Evolutionary conservation across 2,329 filamentous ascomycete species (phyloP).

Genomic region (Boeremia exigua): DNA sequence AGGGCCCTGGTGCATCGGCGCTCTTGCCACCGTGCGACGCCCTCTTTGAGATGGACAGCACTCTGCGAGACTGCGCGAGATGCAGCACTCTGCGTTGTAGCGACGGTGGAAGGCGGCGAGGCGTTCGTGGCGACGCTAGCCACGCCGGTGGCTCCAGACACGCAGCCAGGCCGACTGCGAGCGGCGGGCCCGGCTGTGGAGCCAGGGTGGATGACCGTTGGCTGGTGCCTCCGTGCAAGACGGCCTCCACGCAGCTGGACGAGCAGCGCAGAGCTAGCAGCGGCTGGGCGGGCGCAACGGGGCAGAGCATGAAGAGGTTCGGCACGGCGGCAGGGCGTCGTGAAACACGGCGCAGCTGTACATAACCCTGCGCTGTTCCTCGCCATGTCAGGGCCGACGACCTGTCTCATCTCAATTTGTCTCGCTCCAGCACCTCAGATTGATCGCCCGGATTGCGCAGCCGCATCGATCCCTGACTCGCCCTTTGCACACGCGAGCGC

Average conservation of each 20-base stretch:
- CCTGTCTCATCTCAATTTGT: constrained; percentile 21
- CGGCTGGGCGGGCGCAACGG: constrained; percentile 10
- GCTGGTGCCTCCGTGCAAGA: not conserved
- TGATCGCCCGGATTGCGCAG: constrained; percentile 26
- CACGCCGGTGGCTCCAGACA: constrained; percentile 4
- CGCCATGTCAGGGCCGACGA: constrained; percentile 39
- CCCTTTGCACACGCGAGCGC: constrained; percentile 29
- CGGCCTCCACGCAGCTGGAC: constrained; percentile 14
- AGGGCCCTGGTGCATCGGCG: not conserved
- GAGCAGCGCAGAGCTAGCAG: constrained; percentile 11
- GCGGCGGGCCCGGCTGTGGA: not conserved
- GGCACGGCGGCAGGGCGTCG: constrained; percentile 30
- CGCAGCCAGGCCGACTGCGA: constrained; percentile 9
- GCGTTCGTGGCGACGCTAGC: constrained; percentile 13
- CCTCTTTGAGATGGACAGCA: not conserved
- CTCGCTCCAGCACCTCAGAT: constrained; percentile 13
- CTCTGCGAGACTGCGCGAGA: not conserved
- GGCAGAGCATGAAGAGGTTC: constrained; percentile 12
- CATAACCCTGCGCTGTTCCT: constrained; percentile 33
- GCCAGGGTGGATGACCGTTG: not conserved
- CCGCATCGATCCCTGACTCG: constrained; percentile 25
- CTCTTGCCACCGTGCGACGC: constrained; percentile 15
- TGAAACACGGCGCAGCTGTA: constrained; percentile 40
- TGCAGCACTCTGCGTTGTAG: not conserved
- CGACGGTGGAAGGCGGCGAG: not conserved